Base-by-base conservation (phyloP, 2,329 filamentous ascomycete genomes). In the Penicillium occitanis region DNA sequence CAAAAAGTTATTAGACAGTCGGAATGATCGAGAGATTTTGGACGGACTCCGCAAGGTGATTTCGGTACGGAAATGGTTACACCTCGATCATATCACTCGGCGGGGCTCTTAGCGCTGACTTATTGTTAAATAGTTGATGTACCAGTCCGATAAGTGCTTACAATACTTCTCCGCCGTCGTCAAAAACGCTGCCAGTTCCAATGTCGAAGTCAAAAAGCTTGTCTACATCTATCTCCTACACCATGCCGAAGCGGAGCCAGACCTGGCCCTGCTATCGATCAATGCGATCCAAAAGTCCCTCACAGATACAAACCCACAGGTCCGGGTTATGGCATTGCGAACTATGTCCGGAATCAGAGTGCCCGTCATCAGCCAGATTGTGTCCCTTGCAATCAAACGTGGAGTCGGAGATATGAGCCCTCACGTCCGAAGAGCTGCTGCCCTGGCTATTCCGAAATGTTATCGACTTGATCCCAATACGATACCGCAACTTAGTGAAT, bases 271-370 rank as follows among this genome's bases (percentile, higher is more conserved):
- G 44, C 86, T 99, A 53, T 97, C 93, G 67, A 97, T 99, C 85
- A 99, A 99, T 80, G 96, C 95, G 6, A 98, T 99, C 72, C 95
- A 99, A 76, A 98, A 97, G 80, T 97, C 94, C 10, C 87, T 99
- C 66, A 96, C 93, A 28, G 95, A 99, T 79, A 85, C 89, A 66
- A 97, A 93, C 76, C 92, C 95, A 1, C 91, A 96, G 75, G 88
- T 97, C 22, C 90, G 95, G 70, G 92, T 94, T 25, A 89, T 99
- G 73, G 95, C 95, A 0, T 84, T 99, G 68, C 92, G 93, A 69
- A 97, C 95, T 70, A 99, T 99, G 94, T 96, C 93, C 0, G 93
- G 92, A 13, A 98, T 99, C 69, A 87, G 91, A n/a, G 94, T 99
- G 0, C 94, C 95, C 0, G 93, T 97, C 61, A 99, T 99, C 78